phyloP scores from a whole-genome alignment of 768 basidiomycete species.

The Auriculariales sp. region DNA sequence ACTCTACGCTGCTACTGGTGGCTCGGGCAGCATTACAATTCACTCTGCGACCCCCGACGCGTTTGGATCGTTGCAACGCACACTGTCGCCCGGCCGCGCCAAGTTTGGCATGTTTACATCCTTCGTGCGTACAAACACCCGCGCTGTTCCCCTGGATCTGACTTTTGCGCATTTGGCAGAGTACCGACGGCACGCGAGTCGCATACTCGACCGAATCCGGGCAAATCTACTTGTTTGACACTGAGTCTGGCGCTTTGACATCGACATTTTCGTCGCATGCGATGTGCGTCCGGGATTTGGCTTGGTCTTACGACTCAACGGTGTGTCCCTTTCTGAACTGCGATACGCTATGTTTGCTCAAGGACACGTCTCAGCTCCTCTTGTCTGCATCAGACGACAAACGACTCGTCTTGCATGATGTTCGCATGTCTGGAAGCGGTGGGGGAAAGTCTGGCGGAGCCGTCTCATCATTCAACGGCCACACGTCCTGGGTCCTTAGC shows the following conservation, averaged over 20 bases:
- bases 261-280: slow-evolving; percentile 78
- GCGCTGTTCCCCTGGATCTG: neutral
- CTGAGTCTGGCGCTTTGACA: slow-evolving; percentile 48
- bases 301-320: slow-evolving; percentile 83
- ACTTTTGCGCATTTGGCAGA: slow-evolving; percentile 29
- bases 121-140: neutral
- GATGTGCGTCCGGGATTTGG: slow-evolving; percentile 72
- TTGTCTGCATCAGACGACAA: slow-evolving; percentile 89
- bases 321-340: slow-evolving; percentile 28
- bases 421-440: slow-evolving; percentile 48
- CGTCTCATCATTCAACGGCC: slow-evolving; percentile 75
- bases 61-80: slow-evolving; percentile 49
- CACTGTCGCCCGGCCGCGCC: slow-evolving; percentile 48
- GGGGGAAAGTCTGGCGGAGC: slow-evolving; percentile 55
- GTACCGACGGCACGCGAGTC: slow-evolving; percentile 72
- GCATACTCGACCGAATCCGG: slow-evolving; percentile 77
- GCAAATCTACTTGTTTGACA: slow-evolving; percentile 78
- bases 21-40: slow-evolving; percentile 54
- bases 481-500: slow-evolving; percentile 84
- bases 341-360: slow-evolving; percentile 1
- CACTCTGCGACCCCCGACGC: slow-evolving; percentile 53
- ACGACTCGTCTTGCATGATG: slow-evolving; percentile 79
- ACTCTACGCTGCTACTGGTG: slow-evolving; percentile 62
- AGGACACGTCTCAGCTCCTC: slow-evolving; percentile 40
- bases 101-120: slow-evolving; percentile 66